These are phyloP conservation scores for Eutrema japonicum DNA, from an alignment of 345 rosid genomes.

Conservation along the genomic window DNA sequence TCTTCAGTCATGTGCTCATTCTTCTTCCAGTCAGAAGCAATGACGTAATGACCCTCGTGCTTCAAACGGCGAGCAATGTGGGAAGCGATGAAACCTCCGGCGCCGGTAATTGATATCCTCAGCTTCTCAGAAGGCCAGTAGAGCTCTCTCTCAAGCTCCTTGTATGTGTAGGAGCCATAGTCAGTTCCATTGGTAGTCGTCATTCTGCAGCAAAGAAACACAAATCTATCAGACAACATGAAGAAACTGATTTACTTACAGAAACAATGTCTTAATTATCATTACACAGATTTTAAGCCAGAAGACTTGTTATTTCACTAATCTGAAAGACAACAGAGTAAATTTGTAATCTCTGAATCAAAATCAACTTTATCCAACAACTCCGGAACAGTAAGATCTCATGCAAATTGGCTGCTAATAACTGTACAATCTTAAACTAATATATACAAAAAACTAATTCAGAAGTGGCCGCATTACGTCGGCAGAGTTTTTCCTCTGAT, in stretches of 20 bases:
- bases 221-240: slow-evolving; percentile 2
- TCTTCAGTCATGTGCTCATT: slow-evolving; percentile 99
- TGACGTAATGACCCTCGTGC: slow-evolving; percentile 92
- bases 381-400: slow-evolving; percentile 25
- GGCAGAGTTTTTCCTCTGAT: not conserved
- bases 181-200: slow-evolving; percentile 60
- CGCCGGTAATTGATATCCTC: slow-evolving; percentile 81
- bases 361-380: not conserved
- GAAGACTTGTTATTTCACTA: not conserved
- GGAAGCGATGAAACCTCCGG: slow-evolving; percentile 97
- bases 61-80: slow-evolving; percentile 98
- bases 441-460: not conserved
- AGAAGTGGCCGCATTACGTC: slow-evolving; percentile 3
- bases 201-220: slow-evolving; percentile 56
- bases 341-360: not conserved
- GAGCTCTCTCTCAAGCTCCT: slow-evolving; percentile 77
- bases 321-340: not conserved
- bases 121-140: slow-evolving; percentile 95
- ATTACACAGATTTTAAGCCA: not conserved
- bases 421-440: not conserved
- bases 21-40: slow-evolving; percentile 99
- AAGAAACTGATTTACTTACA: not conserved
- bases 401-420: not conserved
- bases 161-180: slow-evolving; percentile 85
- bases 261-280: not conserved